Base-by-base conservation (phyloP, 2,329 filamentous ascomycete species). In the Gremmenia infestans region DNA sequence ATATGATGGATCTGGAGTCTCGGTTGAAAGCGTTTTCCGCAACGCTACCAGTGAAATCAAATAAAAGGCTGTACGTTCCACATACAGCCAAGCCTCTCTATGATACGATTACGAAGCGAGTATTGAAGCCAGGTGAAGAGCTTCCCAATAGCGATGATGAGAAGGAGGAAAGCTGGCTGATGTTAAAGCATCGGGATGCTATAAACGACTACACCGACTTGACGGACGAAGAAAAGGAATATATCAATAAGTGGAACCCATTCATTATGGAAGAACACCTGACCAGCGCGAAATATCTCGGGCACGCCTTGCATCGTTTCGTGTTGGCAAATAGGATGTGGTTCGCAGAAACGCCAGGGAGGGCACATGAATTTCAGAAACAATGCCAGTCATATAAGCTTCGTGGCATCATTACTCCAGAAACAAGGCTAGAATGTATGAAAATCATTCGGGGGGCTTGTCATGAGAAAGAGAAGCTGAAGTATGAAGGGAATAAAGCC, bases 121-220 rank as follows among this genome's bases (percentile, higher is more conserved):
- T 59, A 5, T 52, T 70, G 5, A 11, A 53, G 7, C 56, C 65
- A 36, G 67, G 65, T 17, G 67, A 69, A 37, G 60, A 61, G 17
- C 52, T 69, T 11, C 57, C 63, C 14, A 55, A 61, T 45, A 68
- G 63, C 32, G 68, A 68, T 17, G 65, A 68, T 28, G 67, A 69
- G 25, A 64, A 60, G 14, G 67, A 68, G 32, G 64, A 70, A 43
- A 42, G 32, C n/a, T 70, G 68, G 68, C 57, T 68, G 8, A 49
- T 64, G 15, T 63, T 64, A 14, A 67, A 66, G 45, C 63, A 67
- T 35, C 58, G 62, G 25, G 67, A 69, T 39, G 56, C 62, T 2
- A 62, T 70, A 7, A 63, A 65, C 25, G 67, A 69, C 36, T 68
- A 60, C 50, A 60, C 49, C 8, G 66, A 70, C 55, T 53, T 70